These are phyloP conservation scores for Penicillium arizonense DNA, from an alignment of 495 filamentous ascomycete species.

Conservation along the genomic window DNA sequence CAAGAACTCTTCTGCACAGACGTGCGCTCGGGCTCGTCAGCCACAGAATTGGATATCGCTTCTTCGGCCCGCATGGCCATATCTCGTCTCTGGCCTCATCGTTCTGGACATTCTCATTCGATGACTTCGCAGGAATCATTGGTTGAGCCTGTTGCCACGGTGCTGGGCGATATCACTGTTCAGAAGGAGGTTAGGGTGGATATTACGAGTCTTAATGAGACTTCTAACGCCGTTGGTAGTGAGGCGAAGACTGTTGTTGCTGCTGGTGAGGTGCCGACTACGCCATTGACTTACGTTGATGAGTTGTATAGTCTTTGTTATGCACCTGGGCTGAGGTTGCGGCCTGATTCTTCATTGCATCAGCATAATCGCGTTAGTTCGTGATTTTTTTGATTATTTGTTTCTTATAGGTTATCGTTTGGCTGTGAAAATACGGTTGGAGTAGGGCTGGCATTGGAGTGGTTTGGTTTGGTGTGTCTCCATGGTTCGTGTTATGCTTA, in stretches of 20 bases:
- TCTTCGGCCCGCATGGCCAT: constrained; percentile 27
- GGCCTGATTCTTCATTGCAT: constrained; percentile 24
- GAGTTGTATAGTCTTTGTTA: constrained; percentile 45
- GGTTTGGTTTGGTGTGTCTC: too few species aligned
- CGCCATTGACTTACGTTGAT: constrained; percentile 37
- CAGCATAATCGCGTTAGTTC: constrained; percentile 1
- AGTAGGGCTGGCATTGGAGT: too few species aligned
- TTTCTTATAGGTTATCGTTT: not conserved
- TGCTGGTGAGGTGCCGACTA: constrained; percentile 26
- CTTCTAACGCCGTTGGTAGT: constrained; percentile 16
- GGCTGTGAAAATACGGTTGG: not conserved
- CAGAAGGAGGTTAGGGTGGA: constrained; percentile 54
- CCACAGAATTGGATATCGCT: constrained; percentile 24
- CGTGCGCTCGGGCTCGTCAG: constrained; percentile 23
- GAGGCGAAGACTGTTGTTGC: constrained; percentile 31
- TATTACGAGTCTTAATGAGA: constrained; percentile 37
- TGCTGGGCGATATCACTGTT: constrained; percentile 52
- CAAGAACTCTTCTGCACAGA: constrained; percentile 32
- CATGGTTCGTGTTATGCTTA: too few species aligned
- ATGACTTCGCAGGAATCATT: constrained; percentile 36
- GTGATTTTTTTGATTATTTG: not conserved
- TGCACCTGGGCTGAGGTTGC: constrained; percentile 32
- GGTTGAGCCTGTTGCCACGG: constrained; percentile 16
- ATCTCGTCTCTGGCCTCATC: constrained; percentile 32
- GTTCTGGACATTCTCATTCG: constrained; percentile 21